Evolutionary conservation across 2,329 filamentous ascomycete genomes (phyloP).

Genomic region (Fusarium sp.): DNA sequence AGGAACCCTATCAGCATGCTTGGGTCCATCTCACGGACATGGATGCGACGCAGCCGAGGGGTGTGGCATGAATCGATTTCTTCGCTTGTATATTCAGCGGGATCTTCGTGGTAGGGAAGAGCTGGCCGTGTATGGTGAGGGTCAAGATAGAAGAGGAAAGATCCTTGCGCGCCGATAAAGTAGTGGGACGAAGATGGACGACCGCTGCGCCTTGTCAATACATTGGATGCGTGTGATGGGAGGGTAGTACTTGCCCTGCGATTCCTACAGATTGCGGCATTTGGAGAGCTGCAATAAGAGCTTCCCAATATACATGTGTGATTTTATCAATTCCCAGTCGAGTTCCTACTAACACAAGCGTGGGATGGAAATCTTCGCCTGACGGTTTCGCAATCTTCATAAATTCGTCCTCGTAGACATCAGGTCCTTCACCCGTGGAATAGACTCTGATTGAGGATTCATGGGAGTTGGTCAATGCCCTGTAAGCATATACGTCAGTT

Average conservation of each 20-base stretch:
- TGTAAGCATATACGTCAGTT: conserved; percentile 51
- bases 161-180: conserved; percentile 72
- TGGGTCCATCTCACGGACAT: conserved; percentile 94
- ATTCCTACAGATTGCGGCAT: conserved; percentile 96
- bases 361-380: conserved; percentile 78
- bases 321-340: conserved; percentile 93
- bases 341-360: conserved; percentile 88
- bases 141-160: conserved; percentile 92
- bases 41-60: conserved; percentile 81
- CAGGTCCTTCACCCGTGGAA: conserved; percentile 87
- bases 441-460: conserved; percentile 81
- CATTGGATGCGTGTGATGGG: neutral
- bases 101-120: conserved; percentile 70
- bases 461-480: conserved; percentile 78
- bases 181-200: conserved; percentile 87
- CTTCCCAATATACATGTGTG: conserved; percentile 94
- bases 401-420: conserved; percentile 93
- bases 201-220: conserved; percentile 66
- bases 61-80: conserved; percentile 91
- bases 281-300: conserved; percentile 85
- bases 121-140: conserved; percentile 87
- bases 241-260: conserved; percentile 74
- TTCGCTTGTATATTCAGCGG: conserved; percentile 71
- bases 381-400: conserved; percentile 78
- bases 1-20: conserved; percentile 98